Evolutionary conservation across 108 stramenopile species (phyloP).

Genomic region (Aurantiochytrium sp.): DNA sequence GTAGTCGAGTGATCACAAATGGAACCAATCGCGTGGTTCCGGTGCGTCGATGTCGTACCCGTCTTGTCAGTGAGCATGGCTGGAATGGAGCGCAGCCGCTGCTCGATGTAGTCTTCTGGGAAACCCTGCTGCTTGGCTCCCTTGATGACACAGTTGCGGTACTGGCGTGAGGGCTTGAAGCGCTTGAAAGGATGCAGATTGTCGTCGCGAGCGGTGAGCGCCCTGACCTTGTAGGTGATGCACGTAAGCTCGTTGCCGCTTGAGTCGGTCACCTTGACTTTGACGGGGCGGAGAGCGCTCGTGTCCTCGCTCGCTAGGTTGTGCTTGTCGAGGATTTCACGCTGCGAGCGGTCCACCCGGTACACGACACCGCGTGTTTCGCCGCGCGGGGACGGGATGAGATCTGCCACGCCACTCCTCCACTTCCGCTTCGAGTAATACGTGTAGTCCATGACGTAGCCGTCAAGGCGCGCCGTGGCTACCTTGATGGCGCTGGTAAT

Average conservation of each 20-base stretch:
- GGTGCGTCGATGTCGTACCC: background rate
- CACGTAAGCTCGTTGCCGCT: background rate
- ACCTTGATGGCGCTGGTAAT: conserved; percentile 19
- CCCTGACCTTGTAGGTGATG: background rate
- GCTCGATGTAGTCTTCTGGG: conserved; percentile 19
- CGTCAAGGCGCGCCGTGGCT: background rate
- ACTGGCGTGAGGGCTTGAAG: background rate
- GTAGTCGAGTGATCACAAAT: background rate
- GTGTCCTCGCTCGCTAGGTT: background rate
- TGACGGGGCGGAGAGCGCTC: background rate
- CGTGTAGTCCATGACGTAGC: background rate
- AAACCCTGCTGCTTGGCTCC: background rate
- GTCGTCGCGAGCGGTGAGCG: background rate
- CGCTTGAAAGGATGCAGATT: background rate
- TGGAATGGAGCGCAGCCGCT: background rate
- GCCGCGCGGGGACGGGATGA: background rate
- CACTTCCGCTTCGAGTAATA: background rate
- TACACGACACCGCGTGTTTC: background rate
- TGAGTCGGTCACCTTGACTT: background rate
- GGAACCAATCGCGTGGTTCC: background rate
- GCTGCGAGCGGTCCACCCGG: background rate
- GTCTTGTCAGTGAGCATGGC: background rate
- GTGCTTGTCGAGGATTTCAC: background rate
- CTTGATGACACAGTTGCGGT: conserved; percentile 29
- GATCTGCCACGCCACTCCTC: conserved; percentile 13